Conservation (phyloP, 2,329 filamentous ascomycete genomes). For the Colletotrichum sidae region DNA sequence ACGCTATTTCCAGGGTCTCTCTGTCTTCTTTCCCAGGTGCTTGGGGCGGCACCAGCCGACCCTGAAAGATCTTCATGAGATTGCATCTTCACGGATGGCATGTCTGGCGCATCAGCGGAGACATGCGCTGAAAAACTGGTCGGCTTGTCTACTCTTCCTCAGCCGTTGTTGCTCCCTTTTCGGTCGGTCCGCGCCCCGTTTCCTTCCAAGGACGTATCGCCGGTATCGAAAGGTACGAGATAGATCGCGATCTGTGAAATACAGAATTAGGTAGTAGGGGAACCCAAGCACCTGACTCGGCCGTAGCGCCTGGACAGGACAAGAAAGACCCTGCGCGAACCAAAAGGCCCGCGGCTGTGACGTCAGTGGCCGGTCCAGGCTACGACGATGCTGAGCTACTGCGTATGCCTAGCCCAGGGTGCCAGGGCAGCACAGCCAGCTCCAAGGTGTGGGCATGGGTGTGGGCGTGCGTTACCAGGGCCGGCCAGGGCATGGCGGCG, state of each 20-base stretch:
- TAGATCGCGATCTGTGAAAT: slow-evolving; percentile 19
- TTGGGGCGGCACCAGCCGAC: slow-evolving; percentile 1
- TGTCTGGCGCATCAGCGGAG: slow-evolving; percentile 6
- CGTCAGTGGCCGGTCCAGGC: slow-evolving; percentile 25
- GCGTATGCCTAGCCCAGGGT: not conserved
- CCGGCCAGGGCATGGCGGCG: no score
- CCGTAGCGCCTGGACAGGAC: slow-evolving; percentile 19
- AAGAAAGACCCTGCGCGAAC: slow-evolving; percentile 31
- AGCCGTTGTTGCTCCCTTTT: not conserved
- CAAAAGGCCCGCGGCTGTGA: slow-evolving; percentile 23
- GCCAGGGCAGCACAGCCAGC: not conserved
- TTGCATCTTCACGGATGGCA: not conserved
- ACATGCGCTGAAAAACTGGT: not conserved
- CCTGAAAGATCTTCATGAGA: not conserved
- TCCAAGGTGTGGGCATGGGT: not conserved
- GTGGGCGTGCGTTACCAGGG: no score
- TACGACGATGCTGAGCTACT: slow-evolving; percentile 5
- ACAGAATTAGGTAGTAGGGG: slow-evolving; percentile 4
- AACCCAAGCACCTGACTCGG: slow-evolving; percentile 31
- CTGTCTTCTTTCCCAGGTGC: slow-evolving; percentile 10
- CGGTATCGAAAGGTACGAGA: slow-evolving; percentile 11
- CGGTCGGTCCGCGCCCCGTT: slow-evolving; percentile 1
- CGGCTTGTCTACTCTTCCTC: not conserved
- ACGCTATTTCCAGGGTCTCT: slow-evolving; percentile 21
- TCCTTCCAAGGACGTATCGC: not conserved